These are phyloP conservation scores for Vitellaria paradoxa DNA, from an alignment of 179 eudicot species.

Conservation along the genomic window DNA sequence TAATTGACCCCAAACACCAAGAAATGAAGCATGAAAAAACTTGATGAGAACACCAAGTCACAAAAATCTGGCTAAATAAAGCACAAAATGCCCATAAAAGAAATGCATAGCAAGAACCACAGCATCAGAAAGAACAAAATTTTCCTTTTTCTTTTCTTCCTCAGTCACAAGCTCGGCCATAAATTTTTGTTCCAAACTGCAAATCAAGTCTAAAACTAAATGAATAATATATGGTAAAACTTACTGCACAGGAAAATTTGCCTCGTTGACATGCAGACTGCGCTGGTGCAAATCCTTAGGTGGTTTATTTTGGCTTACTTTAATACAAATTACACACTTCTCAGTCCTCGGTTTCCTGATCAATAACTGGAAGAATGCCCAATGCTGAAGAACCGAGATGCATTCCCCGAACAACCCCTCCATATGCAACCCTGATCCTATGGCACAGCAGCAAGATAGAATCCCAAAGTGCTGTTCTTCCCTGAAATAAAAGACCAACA, in stretches of 20 bases:
- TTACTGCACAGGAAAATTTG: too few relatives aligned
- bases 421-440: conserved; percentile 58
- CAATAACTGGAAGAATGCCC: conserved; percentile 67
- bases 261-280: too few relatives aligned
- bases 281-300: background rate
- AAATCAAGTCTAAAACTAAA: too few relatives aligned
- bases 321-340: background rate
- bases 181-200: too few relatives aligned
- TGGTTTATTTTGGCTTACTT: background rate
- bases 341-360: conserved; percentile 59
- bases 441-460: conserved; percentile 81
- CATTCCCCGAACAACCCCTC: conserved; percentile 80
- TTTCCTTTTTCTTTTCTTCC: background rate
- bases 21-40: too few relatives aligned
- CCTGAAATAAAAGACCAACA: conserved; percentile 50
- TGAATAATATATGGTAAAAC: too few relatives aligned
- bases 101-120: background rate
- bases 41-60: too few relatives aligned
- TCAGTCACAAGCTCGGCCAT: too few relatives aligned
- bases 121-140: background rate
- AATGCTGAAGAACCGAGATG: conserved; percentile 92
- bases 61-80: too few relatives aligned
- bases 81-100: too few relatives aligned
- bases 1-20: too few relatives aligned
- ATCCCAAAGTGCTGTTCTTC: conserved; percentile 97